Evolutionary conservation across 306 rosid genomes (phyloP), one percentile per base, ranked within the genome.

Genomic region (Mimosa pudica): DNA sequence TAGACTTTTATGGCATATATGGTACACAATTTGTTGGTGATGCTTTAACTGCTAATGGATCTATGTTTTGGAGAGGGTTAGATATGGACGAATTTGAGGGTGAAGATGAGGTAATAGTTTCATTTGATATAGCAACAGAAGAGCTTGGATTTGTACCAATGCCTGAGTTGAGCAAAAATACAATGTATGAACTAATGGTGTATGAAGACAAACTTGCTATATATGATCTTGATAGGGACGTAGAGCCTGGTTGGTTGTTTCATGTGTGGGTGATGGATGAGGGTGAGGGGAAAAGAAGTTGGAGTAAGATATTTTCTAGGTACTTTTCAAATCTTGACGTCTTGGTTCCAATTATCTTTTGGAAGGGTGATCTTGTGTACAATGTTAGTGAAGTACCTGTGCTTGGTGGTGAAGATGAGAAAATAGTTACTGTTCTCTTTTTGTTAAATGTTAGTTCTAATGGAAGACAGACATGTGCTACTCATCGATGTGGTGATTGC

Each of bases 241-340:
- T 18, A 52, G 20, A 14, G n/a, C 18, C 20, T 52, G 2, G 8
- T 6, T 52, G 58, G 14, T 4, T 52, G 20, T 55, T 55, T 55
- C 9, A 63, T 63, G 33, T 63, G 16, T 63, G 69, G 69, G 44
- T 63, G 69, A 63, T 63, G 69, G 44, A 33, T 36, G 66, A 30
- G 62, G 8, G 6, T 52, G 42, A 16, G 41, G 42, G 32, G 67
- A 9, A 16, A 18, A 10, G 65, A 8, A 58, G 65, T 61, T 61
- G 67, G 67, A 61, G 41, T 61, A 61, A 61, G 41, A 24, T 30
- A 61, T 61, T 10, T 13, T 30, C 41, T 61, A 30, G 42, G 2
- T 24, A 36, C 67, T 30, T 1, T 61, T 24, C 67, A 24, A 7
- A n/a, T 16, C 2, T 52, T 14, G 16, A 5, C 67, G 3, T 30